Percentiles rank a stretch among this genome's conserved stretches.
Evolutionary conservation across 768 basidiomycete genomes (phyloP).

Genomic region (Boletellus sp.): DNA sequence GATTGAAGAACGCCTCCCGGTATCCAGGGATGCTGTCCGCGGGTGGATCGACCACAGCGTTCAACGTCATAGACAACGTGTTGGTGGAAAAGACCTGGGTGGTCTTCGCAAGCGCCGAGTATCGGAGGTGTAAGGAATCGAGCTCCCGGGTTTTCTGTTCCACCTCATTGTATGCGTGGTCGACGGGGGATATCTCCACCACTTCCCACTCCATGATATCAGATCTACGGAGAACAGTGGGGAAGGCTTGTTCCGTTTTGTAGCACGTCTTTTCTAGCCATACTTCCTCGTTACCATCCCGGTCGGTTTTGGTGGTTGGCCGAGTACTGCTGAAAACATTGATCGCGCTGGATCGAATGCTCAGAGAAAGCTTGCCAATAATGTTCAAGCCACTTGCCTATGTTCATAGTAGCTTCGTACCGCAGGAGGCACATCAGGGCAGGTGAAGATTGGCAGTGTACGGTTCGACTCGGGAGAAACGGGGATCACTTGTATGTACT

Average conservation of each 20-base stretch:
- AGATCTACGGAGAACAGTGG: conserved; percentile 85
- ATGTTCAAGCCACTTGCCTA: conserved; percentile 44
- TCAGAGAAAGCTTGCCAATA: not conserved
- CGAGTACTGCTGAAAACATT: conserved; percentile 77
- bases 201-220: conserved; percentile 72
- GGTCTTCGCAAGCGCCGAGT: conserved; percentile 75
- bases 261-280: conserved; percentile 90
- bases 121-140: conserved; percentile 61
- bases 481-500: conserved; percentile 85
- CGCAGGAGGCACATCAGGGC: conserved; percentile 75
- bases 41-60: conserved; percentile 82
- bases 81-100: conserved; percentile 72
- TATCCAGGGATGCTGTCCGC: conserved; percentile 71
- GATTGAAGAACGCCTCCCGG: conserved; percentile 70
- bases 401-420: conserved; percentile 87
- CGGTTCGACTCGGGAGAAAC: conserved; percentile 85
- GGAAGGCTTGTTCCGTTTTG: conserved; percentile 85
- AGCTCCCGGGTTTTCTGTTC: conserved; percentile 78
- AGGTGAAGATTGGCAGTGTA: conserved; percentile 71
- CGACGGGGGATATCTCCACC: conserved; percentile 80
- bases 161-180: conserved; percentile 79
- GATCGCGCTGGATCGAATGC: conserved; percentile 56
- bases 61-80: conserved; percentile 80
- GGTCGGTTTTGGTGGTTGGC: conserved; percentile 57
- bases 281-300: conserved; percentile 65